Percentiles rank a stretch among this genome's conserved stretches.
These are phyloP conservation scores for Boletus reticulatus DNA, from an alignment of 768 basidiomycete genomes.

Conservation along the genomic window DNA sequence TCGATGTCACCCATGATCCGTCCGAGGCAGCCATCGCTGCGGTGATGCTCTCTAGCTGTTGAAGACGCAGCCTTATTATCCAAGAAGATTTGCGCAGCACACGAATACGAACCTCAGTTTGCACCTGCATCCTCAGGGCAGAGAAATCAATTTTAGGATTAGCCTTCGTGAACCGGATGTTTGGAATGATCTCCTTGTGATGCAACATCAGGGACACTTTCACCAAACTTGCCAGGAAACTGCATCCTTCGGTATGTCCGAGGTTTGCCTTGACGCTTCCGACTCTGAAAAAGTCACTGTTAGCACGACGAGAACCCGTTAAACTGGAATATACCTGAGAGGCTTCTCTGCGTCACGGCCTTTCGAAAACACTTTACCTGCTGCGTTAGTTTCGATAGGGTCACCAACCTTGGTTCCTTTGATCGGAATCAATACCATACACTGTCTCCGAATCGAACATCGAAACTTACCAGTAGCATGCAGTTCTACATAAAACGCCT, in stretches of 20 bases:
- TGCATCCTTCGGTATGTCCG: constrained; percentile 29
- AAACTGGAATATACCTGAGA: constrained; percentile 12
- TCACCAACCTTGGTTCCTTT: constrained; percentile 44
- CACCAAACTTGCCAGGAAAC: constrained; percentile 34
- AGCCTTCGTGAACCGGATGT: constrained; percentile 27
- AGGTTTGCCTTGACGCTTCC: constrained; percentile 29
- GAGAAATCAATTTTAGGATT: constrained; percentile 27
- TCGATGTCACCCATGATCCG: constrained; percentile 30
- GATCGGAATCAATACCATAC: background rate
- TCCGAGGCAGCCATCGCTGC: constrained; percentile 28
- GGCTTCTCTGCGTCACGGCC: constrained; percentile 15
- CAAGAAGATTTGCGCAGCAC: background rate
- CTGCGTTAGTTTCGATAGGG: constrained; percentile 50
- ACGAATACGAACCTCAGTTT: constrained; percentile 17
- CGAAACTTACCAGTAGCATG: constrained; percentile 44
- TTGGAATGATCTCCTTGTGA: constrained; percentile 28
- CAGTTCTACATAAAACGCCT: constrained; percentile 49
- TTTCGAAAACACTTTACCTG: constrained; percentile 36
- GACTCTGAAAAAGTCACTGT: constrained; percentile 11
- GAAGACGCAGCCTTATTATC: background rate
- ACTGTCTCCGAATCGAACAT: background rate
- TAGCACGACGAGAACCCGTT: background rate
- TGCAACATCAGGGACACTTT: constrained; percentile 34
- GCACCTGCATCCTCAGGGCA: constrained; percentile 25
- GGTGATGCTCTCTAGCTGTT: constrained; percentile 23